Evolutionary conservation across 176 grass and related monocot species (phyloP).

Genomic region (Oryza brachyantha): DNA sequence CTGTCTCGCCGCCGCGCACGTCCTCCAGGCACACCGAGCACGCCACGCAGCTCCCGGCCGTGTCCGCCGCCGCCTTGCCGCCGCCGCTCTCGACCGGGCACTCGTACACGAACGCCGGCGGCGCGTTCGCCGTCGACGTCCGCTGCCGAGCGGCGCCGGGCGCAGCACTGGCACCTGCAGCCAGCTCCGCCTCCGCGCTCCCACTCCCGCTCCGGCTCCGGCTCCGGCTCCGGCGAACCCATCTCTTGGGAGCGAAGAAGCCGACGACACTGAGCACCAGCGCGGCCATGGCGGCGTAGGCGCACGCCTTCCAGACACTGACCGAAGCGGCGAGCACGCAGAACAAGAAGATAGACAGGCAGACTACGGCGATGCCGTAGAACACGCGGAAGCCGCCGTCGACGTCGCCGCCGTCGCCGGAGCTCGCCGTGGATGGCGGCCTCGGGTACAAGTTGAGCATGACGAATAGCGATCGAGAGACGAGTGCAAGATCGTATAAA

Average conservation of each 20-base stretch:
- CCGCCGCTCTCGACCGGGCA: not conserved
- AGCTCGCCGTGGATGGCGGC: not conserved
- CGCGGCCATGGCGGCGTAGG: not conserved
- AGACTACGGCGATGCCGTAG: constrained; percentile 29
- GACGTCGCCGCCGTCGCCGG: not conserved
- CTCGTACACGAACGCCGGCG: constrained; percentile 29
- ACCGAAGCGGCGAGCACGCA: constrained; percentile 24
- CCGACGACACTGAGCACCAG: constrained; percentile 13
- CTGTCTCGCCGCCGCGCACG: constrained; percentile 55
- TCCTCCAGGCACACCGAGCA: constrained; percentile 67
- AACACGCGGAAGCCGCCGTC: not conserved
- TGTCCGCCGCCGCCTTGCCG: not conserved
- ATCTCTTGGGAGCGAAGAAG: constrained; percentile 13
- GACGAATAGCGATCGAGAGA: not conserved
- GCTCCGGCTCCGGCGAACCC: not conserved
- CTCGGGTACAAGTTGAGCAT: constrained; percentile 36
- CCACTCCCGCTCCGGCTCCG: not conserved
- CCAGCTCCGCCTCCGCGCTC: not conserved
- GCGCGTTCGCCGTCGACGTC: not conserved
- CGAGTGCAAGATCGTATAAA: not conserved
- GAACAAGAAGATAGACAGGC: constrained; percentile 32
- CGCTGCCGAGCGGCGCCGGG: not conserved
- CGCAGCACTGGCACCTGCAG: not conserved
- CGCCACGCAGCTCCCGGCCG: not conserved
- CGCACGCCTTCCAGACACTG: constrained; percentile 11